Percentiles rank a stretch among this genome's conserved stretches.
Evolutionary conservation across 2,329 filamentous ascomycete species (phyloP).

Genomic region (Colletotrichum sp.): DNA sequence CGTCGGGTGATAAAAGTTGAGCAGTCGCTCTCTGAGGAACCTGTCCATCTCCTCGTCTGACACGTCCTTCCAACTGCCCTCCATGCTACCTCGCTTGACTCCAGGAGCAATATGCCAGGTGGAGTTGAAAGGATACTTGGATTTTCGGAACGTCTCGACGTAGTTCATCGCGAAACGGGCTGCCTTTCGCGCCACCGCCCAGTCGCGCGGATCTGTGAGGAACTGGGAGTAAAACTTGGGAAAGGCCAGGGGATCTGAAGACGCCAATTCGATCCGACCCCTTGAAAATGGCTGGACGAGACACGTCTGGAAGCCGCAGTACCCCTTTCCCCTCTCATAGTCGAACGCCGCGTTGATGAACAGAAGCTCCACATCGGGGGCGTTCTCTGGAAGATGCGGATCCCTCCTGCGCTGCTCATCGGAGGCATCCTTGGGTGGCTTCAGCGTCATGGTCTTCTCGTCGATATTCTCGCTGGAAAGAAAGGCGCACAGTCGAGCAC

Average conservation of each 20-base stretch:
- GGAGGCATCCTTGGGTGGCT: neutral
- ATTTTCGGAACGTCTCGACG: slow-evolving; percentile 29
- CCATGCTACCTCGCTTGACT: neutral
- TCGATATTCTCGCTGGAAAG: slow-evolving; percentile 30
- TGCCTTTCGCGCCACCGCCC: slow-evolving; percentile 27
- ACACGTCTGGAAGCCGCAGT: slow-evolving; percentile 29
- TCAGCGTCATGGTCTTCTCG: slow-evolving; percentile 27
- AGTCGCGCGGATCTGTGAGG: slow-evolving; percentile 32
- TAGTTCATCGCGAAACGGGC: slow-evolving; percentile 35
- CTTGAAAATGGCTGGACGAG: slow-evolving; percentile 33
- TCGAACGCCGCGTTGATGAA: slow-evolving; percentile 40
- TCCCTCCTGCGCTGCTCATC: slow-evolving; percentile 22
- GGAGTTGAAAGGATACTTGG: slow-evolving; percentile 27
- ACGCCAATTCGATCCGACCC: slow-evolving; percentile 34
- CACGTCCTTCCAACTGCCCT: slow-evolving; percentile 28
- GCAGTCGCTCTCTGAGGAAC: slow-evolving; percentile 13
- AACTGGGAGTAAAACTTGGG: slow-evolving; percentile 36
- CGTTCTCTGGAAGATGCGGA: slow-evolving; percentile 22
- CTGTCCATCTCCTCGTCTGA: slow-evolving; percentile 34
- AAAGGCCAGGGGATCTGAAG: slow-evolving; percentile 36
- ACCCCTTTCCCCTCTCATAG: slow-evolving; percentile 26
- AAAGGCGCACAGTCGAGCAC: slow-evolving; percentile 27
- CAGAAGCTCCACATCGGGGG: slow-evolving; percentile 38
- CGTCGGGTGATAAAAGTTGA: slow-evolving; percentile 1
- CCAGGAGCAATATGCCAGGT: slow-evolving; percentile 5